Conservation (phyloP, 768 basidiomycete species). For the Naganishia randhawae region DNA sequence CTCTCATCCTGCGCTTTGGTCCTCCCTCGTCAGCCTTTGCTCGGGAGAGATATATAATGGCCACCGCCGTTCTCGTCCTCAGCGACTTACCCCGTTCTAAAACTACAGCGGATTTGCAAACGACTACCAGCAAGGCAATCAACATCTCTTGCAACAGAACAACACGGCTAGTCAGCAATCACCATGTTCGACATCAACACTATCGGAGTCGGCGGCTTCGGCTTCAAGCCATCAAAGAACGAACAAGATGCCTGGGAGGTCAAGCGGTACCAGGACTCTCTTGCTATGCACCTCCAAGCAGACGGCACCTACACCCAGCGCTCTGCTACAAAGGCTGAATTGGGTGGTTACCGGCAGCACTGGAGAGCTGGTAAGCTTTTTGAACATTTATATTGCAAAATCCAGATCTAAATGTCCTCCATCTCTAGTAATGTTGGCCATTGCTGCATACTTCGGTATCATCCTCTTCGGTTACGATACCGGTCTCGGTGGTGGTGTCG, state of each 20-base stretch:
- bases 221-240: constrained; percentile 23
- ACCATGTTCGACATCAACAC: constrained; percentile 21
- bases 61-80: too few species aligned
- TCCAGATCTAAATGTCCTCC: background rate
- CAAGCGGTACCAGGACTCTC: constrained; percentile 23
- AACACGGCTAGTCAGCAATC: constrained; percentile 4
- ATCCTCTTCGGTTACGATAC: constrained; percentile 48
- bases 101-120: too few species aligned
- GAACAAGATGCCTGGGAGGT: constrained; percentile 32
- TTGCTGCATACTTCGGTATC: constrained; percentile 34
- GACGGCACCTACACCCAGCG: constrained; percentile 17
- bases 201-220: constrained; percentile 12
- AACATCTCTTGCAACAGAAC: background rate
- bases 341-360: constrained; percentile 27
- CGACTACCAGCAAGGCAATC: too few species aligned
- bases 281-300: constrained; percentile 13
- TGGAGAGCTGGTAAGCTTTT: constrained; percentile 6
- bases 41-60: background rate
- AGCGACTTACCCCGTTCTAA: too few species aligned
- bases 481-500: constrained; percentile 68
- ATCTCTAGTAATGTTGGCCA: constrained; percentile 25
- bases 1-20: background rate
- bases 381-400: background rate
- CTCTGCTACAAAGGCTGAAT: constrained; percentile 8
- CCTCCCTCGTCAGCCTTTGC: background rate